Base-by-base conservation (phyloP, 2,329 filamentous ascomycete species). In the Xylariaceae sp. region DNA sequence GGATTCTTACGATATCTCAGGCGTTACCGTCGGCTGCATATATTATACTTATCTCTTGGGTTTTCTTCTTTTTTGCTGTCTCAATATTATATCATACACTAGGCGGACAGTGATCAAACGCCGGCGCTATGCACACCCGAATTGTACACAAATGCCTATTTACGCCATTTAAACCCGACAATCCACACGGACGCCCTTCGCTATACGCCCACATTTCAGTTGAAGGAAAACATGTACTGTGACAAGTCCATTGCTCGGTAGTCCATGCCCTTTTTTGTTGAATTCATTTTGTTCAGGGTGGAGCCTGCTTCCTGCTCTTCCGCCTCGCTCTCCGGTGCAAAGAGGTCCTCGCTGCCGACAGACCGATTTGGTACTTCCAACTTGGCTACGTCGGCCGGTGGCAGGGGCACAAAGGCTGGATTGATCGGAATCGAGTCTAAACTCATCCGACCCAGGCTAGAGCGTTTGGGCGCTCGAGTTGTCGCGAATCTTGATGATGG, bases 331-430 rank as follows among this genome's bases (percentile, higher is more conserved):
- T 78, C 78, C 30, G 76, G 76, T 11, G 79, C 67, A 57, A 84
- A 75, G 52, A 80, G 73, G 54, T 84, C 81, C 64, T 84, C 81
- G 62, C 80, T 84, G 11, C 81, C 80, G 4, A 70, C 59, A 8
- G 71, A 56, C 50, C 62, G 65, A 60, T 81, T 79, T 42, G 83
- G 65, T 1, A 77, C 76, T 60, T 77, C 77, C 3, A 83, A 72
- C 61, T 83, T 80, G 6, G 70, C 71, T 30, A 80, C 57, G 58
- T 82, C 77, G 2, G 80, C 79, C 54, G 74, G 78, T 1, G 80
- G 80, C 6, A 83, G 68, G 0, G 80, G 78, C 4, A 83, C 73
- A 61, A 80, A 79, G 0, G 79, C 72, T 2, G 80, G 77, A 58
- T 84, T 80, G 39, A 79, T 67, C 1, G 76, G 73, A 2, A 77